Evolutionary conservation across 805 yeast species (phyloP).

Genomic region (Candida bentonensis): DNA sequence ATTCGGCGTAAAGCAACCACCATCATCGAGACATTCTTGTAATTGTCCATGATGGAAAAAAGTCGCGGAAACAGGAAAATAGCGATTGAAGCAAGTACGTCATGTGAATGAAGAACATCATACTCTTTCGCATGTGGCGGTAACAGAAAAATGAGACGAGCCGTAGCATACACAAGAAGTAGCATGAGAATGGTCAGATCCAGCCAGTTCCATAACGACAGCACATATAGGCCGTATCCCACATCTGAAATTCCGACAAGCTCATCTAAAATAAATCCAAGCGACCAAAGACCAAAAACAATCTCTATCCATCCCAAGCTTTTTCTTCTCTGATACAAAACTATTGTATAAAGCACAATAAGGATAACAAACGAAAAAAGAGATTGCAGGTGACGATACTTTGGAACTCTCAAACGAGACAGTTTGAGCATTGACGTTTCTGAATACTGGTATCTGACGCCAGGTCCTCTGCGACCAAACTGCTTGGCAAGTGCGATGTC

Average conservation of each 20-base stretch:
- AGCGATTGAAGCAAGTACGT: slow-evolving; percentile 25
- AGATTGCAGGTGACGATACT: slow-evolving; percentile 22
- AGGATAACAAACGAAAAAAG: slow-evolving; percentile 19
- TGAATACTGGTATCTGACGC: slow-evolving; percentile 21
- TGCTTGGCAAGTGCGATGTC: slow-evolving; percentile 15
- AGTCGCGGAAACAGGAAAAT: slow-evolving; percentile 37
- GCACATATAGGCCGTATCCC: slow-evolving; percentile 31
- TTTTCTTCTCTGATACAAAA: slow-evolving; percentile 11
- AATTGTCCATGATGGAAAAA: slow-evolving; percentile 35
- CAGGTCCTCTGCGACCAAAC: slow-evolving; percentile 21
- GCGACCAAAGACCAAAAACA: slow-evolving; percentile 30
- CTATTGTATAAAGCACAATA: slow-evolving; percentile 18
- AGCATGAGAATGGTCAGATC: slow-evolving; percentile 29
- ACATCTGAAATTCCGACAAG: slow-evolving; percentile 29
- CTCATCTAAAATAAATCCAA: slow-evolving; percentile 36
- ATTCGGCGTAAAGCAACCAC: slow-evolving; percentile 36
- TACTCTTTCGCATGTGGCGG: slow-evolving; percentile 2
- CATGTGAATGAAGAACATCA: slow-evolving; percentile 12
- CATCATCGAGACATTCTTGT: slow-evolving; percentile 37
- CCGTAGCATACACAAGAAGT: slow-evolving; percentile 19
- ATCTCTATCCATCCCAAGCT: slow-evolving; percentile 19
- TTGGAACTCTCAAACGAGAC: slow-evolving; percentile 25
- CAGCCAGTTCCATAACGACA: slow-evolving; percentile 39
- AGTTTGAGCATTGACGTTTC: slow-evolving; percentile 23
- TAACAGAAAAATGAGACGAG: slow-evolving; percentile 8